Evolutionary conservation across 2,329 filamentous ascomycete species (phyloP).

Genomic region (Helminthosporium solani): DNA sequence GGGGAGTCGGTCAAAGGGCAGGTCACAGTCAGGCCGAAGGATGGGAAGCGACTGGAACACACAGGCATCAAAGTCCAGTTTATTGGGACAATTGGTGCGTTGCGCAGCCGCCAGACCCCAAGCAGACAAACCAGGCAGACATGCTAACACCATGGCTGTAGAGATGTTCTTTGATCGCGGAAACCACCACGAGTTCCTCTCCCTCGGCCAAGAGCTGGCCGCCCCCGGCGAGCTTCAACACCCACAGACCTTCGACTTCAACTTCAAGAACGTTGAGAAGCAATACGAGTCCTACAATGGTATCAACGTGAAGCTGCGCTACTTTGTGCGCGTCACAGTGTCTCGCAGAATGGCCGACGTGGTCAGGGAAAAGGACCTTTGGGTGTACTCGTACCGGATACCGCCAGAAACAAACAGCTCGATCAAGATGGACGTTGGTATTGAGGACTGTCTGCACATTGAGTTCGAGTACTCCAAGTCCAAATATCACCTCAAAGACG

Average conservation of each 20-base stretch:
- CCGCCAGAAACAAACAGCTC: constrained; percentile 96
- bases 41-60: constrained; percentile 96
- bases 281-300: constrained; percentile 99
- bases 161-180: constrained; percentile 99
- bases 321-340: constrained; percentile 96
- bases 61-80: constrained; percentile 99
- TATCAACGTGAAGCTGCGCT: constrained; percentile 98
- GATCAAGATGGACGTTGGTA: constrained; percentile 99
- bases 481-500: constrained; percentile 98
- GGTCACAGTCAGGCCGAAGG: constrained; percentile 93
- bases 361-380: constrained; percentile 97
- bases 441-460: constrained; percentile 98
- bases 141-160: constrained; percentile 42
- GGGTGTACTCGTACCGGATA: constrained; percentile 98
- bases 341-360: constrained; percentile 97
- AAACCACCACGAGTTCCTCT: constrained; percentile 99
- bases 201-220: constrained; percentile 92
- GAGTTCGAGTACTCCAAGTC: constrained; percentile 99
- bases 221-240: constrained; percentile 97
- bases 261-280: constrained; percentile 99
- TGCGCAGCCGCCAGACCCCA: background rate
- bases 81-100: constrained; percentile 91
- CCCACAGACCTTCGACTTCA: constrained; percentile 97
- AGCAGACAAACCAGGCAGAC: background rate
- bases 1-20: constrained; percentile 97